Evolutionary conservation across 2,329 filamentous ascomycete species (phyloP).

Genomic region (Rutstroemia sp.): DNA sequence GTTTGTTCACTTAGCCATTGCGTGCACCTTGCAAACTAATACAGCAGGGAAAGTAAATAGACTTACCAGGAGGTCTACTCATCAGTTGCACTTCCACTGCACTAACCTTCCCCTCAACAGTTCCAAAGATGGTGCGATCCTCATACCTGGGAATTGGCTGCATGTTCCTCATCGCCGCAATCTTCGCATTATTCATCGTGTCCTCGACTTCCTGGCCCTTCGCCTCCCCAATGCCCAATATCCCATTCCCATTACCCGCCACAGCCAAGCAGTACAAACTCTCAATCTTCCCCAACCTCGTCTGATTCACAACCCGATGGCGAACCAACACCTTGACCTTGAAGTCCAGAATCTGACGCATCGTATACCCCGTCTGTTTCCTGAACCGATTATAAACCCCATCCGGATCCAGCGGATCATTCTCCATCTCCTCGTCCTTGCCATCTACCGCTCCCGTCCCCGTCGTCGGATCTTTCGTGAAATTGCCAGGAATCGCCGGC

Average conservation of each 20-base stretch:
- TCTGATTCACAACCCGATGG: constrained; percentile 82
- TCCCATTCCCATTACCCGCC: constrained; percentile 79
- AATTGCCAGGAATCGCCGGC: constrained; percentile 22
- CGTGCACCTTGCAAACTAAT: not conserved
- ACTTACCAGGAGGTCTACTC: constrained; percentile 77
- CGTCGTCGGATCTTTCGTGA: constrained; percentile 9
- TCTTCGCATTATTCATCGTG: constrained; percentile 63
- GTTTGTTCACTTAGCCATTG: constrained; percentile 4
- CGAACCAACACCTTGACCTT: constrained; percentile 65
- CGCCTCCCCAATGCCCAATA: constrained; percentile 82
- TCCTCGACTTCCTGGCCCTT: constrained; percentile 71
- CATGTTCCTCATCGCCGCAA: constrained; percentile 86
- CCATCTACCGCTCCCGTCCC: constrained; percentile 7
- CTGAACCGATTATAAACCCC: constrained; percentile 30
- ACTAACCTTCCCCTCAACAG: constrained; percentile 75
- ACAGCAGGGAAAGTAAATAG: not conserved
- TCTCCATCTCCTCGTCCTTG: constrained; percentile 15
- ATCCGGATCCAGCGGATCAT: constrained; percentile 28
- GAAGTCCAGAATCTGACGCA: constrained; percentile 46
- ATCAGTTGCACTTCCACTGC: constrained; percentile 80
- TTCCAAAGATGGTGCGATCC: constrained; percentile 82
- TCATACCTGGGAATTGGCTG: constrained; percentile 88
- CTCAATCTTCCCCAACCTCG: constrained; percentile 86
- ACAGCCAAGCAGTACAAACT: constrained; percentile 70
- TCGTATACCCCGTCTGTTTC: constrained; percentile 46